A percentile compares a stretch with the other conserved stretches of the same genome.
Conservation (phyloP, 495 filamentous ascomycete genomes). For the Talaromyces borbonicus region DNA sequence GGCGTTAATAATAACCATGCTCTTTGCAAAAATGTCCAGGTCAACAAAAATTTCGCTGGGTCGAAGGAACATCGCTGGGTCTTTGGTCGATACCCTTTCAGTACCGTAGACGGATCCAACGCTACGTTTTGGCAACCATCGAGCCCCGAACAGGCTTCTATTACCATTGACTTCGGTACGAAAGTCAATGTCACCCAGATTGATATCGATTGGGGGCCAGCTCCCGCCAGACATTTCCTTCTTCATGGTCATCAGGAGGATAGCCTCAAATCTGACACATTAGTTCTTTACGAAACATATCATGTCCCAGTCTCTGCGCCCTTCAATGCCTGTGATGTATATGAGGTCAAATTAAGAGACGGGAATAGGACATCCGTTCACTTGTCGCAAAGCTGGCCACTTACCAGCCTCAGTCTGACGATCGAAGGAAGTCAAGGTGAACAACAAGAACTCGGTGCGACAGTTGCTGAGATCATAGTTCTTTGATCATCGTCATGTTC, state of each 20-base stretch:
- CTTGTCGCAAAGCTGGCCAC: not conserved
- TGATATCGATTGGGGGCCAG: slow-evolving; percentile 1
- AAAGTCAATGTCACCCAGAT: not conserved
- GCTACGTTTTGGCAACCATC: slow-evolving; percentile 3
- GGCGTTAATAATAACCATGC: not conserved
- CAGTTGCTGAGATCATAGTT: slow-evolving; percentile 3
- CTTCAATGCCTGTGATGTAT: slow-evolving; percentile 46
- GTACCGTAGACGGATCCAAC: slow-evolving; percentile 3
- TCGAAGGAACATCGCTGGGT: not conserved
- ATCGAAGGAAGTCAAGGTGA: slow-evolving; percentile 1
- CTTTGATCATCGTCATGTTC: too few species aligned
- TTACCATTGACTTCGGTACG: not conserved
- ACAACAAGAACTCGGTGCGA: slow-evolving; percentile 1
- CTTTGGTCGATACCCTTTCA: slow-evolving; percentile 3
- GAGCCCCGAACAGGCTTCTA: not conserved
- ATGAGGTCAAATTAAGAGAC: slow-evolving; percentile 2
- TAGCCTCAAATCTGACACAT: not conserved
- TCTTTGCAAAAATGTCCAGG: not conserved
- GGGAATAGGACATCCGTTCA: slow-evolving; percentile 2
- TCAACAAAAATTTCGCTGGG: not conserved
- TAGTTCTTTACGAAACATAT: not conserved
- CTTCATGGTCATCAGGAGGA: not conserved
- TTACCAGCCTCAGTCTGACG: not conserved
- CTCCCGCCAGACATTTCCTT: not conserved
- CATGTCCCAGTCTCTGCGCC: slow-evolving; percentile 33